Evolutionary conservation across 1,284 basidiomycete genomes (phyloP).

Genomic region (Sanguinoderma infundibulare): DNA sequence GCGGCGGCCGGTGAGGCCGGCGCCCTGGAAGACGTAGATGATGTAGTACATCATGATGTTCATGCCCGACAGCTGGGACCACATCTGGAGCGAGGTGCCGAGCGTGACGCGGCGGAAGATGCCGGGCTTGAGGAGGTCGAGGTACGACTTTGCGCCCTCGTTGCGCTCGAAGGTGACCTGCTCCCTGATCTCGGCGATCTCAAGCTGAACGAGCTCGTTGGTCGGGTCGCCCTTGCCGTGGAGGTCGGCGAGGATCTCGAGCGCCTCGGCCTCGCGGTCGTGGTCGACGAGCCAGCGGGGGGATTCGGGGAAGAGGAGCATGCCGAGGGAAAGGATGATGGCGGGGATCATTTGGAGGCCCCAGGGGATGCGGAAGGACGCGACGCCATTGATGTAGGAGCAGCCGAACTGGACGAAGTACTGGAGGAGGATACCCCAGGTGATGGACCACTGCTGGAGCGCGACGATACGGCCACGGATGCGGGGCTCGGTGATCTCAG

Average conservation of each 20-base stretch:
- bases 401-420: conserved; percentile 79
- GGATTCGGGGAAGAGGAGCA: conserved; percentile 66
- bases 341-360: conserved; percentile 80
- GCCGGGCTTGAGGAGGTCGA: conserved; percentile 62
- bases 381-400: conserved; percentile 69
- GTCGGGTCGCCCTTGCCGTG: conserved; percentile 73
- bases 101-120: conserved; percentile 49
- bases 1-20: conserved; percentile 72
- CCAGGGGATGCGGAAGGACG: conserved; percentile 83
- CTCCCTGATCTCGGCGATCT: conserved; percentile 79
- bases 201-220: conserved; percentile 74
- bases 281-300: conserved; percentile 74
- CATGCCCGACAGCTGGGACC: conserved; percentile 51
- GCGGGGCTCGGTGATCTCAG: conserved; percentile 69
- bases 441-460: conserved; percentile 80
- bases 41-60: conserved; percentile 83
- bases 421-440: conserved; percentile 76
- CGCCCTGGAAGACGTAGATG: conserved; percentile 77
- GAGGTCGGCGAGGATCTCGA: conserved; percentile 78
- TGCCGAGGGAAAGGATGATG: conserved; percentile 68
- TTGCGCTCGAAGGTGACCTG: conserved; percentile 74
- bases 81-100: conserved; percentile 49
- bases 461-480: conserved; percentile 80
- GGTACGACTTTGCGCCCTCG: conserved; percentile 73
- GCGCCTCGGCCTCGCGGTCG: conserved; percentile 67